These are phyloP conservation scores for Fusarium sp. DNA, from an alignment of 2,329 filamentous ascomycete genomes.

Conservation along the genomic window DNA sequence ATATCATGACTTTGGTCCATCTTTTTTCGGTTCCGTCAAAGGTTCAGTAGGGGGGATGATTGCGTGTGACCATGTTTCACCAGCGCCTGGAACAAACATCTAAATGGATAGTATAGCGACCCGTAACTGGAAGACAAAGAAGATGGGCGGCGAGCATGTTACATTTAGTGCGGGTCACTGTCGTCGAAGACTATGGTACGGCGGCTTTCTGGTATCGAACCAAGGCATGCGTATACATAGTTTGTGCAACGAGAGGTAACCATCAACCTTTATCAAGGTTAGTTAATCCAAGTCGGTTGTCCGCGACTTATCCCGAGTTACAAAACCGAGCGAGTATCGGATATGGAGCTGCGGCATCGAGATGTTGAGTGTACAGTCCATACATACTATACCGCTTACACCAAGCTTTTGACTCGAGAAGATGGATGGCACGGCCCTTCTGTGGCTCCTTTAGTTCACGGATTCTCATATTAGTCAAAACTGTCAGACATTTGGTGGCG, in stretches of 20 bases:
- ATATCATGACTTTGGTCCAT: conserved; percentile 27
- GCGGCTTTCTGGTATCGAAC: background rate
- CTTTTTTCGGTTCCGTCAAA: background rate
- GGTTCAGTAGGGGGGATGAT: conserved; percentile 15
- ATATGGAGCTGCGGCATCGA: background rate
- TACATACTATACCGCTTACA: conserved; percentile 2
- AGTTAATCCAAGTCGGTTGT: background rate
- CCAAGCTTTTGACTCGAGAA: conserved; percentile 1
- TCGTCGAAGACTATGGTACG: background rate
- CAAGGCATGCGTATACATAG: background rate
- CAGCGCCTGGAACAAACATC: conserved; percentile 19
- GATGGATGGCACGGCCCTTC: conserved; percentile 27
- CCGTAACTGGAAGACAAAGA: conserved; percentile 16
- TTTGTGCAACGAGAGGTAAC: background rate
- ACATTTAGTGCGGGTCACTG: conserved; percentile 5
- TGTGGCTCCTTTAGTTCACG: conserved; percentile 12
- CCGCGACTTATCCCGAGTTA: background rate
- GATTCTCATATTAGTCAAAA: conserved; percentile 18
- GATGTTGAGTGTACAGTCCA: background rate
- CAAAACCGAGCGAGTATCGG: background rate
- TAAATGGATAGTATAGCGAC: conserved; percentile 6
- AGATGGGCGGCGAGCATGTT: background rate
- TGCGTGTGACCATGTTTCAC: conserved; percentile 39
- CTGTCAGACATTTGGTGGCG: conserved; percentile 24
- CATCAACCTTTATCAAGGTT: background rate